These are phyloP conservation scores for Beta lomatogona DNA, from an alignment of 179 eudicot genomes.

Conservation along the genomic window DNA sequence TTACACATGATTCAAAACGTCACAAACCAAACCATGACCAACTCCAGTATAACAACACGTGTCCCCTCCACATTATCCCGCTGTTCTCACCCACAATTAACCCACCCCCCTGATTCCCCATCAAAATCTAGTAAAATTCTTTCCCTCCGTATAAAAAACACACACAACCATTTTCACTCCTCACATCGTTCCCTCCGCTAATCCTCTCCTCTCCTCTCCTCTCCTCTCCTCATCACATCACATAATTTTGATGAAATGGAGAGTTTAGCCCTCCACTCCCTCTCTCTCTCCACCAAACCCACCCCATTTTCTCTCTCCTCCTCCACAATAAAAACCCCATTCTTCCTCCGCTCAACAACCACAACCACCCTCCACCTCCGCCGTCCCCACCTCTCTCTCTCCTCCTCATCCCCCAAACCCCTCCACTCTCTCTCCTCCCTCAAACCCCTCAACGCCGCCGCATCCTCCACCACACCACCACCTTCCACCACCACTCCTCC, in stretches of 20 bases:
- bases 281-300: constrained; percentile 25
- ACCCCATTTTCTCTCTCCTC: constrained; percentile 10
- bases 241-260: constrained; percentile 16
- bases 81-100: background rate
- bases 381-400: background rate
- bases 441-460: constrained; percentile 28
- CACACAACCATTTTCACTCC: background rate
- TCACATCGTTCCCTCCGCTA: constrained; percentile 29
- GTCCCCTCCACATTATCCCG: background rate
- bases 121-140: background rate
- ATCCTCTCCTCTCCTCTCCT: constrained; percentile 9
- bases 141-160: too few species aligned
- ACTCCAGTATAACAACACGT: background rate
- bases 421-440: constrained; percentile 11
- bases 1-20: background rate
- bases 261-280: constrained; percentile 36
- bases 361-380: background rate
- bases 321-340: constrained; percentile 9
- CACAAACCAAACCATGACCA: background rate
- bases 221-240: background rate
- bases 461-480: background rate
- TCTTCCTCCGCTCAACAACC: constrained; percentile 6
- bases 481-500: background rate
- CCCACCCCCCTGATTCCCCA: too few species aligned
- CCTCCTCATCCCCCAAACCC: background rate